phyloP scores from a whole-genome alignment of 2,329 filamentous ascomycete genomes.

The Talaromyces verruculosus region DNA sequence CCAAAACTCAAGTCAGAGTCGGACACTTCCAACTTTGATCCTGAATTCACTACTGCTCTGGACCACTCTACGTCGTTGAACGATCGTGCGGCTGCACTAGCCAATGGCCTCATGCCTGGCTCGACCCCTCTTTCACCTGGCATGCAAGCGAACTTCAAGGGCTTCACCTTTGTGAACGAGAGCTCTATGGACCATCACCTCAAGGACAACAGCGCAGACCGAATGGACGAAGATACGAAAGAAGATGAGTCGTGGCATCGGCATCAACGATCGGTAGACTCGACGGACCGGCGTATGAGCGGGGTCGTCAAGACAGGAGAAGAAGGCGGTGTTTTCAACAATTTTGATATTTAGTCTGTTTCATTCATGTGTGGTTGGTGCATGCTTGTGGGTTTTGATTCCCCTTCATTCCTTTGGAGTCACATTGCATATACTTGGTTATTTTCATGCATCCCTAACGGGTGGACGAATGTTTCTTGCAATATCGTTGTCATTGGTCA shows the following conservation, averaged over 20 bases:
- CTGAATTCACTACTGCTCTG: slow-evolving; percentile 94
- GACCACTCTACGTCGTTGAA: slow-evolving; percentile 86
- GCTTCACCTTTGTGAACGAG: slow-evolving; percentile 98
- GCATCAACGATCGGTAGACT: slow-evolving; percentile 33
- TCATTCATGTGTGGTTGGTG: slow-evolving; percentile 27
- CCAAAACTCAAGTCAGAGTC: slow-evolving; percentile 94
- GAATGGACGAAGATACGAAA: slow-evolving; percentile 46
- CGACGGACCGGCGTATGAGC: slow-evolving; percentile 45
- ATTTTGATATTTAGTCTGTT: slow-evolving; percentile 49
- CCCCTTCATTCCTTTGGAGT: slow-evolving; percentile 14
- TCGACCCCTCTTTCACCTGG: slow-evolving; percentile 92
- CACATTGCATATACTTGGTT: slow-evolving; percentile 22
- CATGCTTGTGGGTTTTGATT: slow-evolving; percentile 3
- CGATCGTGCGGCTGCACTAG: slow-evolving; percentile 81
- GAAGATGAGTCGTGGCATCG: slow-evolving; percentile 40
- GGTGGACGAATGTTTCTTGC: slow-evolving; percentile 15
- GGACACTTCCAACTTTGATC: slow-evolving; percentile 97
- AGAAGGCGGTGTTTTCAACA: slow-evolving; percentile 45
- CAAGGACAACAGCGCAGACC: slow-evolving; percentile 37
- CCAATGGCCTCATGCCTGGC: slow-evolving; percentile 75
- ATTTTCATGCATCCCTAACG: slow-evolving; percentile 17
- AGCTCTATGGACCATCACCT: slow-evolving; percentile 74
- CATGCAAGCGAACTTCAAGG: slow-evolving; percentile 96
- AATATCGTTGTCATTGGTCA: slow-evolving; percentile 11
- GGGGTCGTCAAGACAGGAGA: slow-evolving; percentile 44